Evolutionary conservation across 345 rosid genomes (phyloP), one percentile per base, ranked within the genome.

Genomic region (Citrus hindsii): DNA sequence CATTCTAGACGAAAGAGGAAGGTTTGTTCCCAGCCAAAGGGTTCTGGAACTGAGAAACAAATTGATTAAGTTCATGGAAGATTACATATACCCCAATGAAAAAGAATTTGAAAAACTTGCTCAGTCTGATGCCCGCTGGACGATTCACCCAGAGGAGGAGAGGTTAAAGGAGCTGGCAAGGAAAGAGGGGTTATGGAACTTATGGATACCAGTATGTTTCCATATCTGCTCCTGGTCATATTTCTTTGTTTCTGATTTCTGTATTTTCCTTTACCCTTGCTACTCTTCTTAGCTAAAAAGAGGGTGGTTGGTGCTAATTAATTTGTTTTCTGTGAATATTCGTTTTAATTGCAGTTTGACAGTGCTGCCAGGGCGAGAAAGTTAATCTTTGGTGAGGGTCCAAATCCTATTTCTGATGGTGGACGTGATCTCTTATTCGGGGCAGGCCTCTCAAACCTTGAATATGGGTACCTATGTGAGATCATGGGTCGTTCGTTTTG

Each of bases 391-490:
- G 80, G 68, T 51, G 89, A 83, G 37, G 83, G 83, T 68, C 69
- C 75, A 77, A 69, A 73, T 82, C 59, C 80, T 76, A n/a, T 65
- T 35, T 80, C 83, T 9, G 73, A 65, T 73, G 77, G 38, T 63
- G 78, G 79, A 8, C 79, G 62, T 73, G 89, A 87, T 86, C 86
- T 68, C 30, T 88, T 92, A 72, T 87, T 96, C 77, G 99, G 99
- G 19, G 97, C 88, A 48, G 98, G 98, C 51, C 97, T 96, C 68
- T 90, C 97, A n/a, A 96, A 96, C 86, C 92, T 91, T 74, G 98
- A 96, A 85, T 94, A 96, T 78, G 99, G 97, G 67, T 89, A 90
- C 87, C 95, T 96, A 69, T 96, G 99, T 85, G 99, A 94, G 90
- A 92, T 96, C 80, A 92, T 94, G 95, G 99, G 99, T 82, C 95